phyloP scores from a whole-genome alignment of 768 basidiomycete genomes.

The Leccinum incarnatum region DNA sequence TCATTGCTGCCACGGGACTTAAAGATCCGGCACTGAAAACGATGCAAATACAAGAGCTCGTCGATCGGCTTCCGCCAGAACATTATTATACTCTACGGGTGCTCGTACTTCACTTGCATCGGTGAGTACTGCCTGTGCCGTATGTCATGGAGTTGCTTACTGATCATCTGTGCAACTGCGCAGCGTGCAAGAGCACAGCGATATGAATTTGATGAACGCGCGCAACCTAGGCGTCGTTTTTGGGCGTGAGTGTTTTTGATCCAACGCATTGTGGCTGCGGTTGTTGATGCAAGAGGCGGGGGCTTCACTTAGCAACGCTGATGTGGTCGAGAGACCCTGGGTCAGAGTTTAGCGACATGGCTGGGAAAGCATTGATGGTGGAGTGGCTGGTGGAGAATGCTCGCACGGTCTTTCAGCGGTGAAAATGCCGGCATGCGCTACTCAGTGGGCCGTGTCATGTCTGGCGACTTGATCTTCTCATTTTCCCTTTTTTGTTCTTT shows the following conservation, averaged over 20 bases:
- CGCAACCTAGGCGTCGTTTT: conserved; percentile 97
- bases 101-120: conserved; percentile 86
- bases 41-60: conserved; percentile 59
- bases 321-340: conserved; percentile 85
- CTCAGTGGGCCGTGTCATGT: not conserved
- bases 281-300: not conserved
- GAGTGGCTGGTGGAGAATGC: conserved; percentile 97
- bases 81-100: conserved; percentile 82
- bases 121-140: conserved; percentile 42
- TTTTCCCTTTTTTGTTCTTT: not conserved
- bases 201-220: conserved; percentile 88
- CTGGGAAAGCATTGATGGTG: conserved; percentile 87
- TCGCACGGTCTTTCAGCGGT: conserved; percentile 43
- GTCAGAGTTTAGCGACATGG: conserved; percentile 97
- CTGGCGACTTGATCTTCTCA: not conserved
- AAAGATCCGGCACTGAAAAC: conserved; percentile 61
- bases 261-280: not conserved
- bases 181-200: conserved; percentile 61
- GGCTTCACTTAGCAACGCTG: conserved; percentile 67
- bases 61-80: conserved; percentile 77
- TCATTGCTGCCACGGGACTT: conserved; percentile 73
- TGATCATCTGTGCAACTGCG: not conserved
- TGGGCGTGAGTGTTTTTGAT: conserved; percentile 69
- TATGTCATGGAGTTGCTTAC: not conserved
- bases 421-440: not conserved